Evolutionary conservation across 1,284 basidiomycete genomes (phyloP).

Genomic region (Wallemia mellicola): DNA sequence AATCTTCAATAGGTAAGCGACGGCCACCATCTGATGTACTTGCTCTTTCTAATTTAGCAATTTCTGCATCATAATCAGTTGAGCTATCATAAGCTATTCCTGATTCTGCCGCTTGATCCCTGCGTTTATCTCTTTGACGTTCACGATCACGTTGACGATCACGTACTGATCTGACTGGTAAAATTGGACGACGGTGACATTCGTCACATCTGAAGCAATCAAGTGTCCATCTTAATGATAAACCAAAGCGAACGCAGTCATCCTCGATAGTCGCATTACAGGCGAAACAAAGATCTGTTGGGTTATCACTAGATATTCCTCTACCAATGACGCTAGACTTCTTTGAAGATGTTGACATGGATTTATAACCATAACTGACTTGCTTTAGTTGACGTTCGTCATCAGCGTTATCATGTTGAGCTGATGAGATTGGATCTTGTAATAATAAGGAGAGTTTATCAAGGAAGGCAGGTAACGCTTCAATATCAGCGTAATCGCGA

Average conservation of each 20-base stretch:
- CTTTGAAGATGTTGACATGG: constrained; percentile 8
- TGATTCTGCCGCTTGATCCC: constrained; percentile 6
- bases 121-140: constrained; percentile 20
- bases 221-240: constrained; percentile 87
- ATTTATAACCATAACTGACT: constrained; percentile 11
- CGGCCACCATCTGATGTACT: neutral
- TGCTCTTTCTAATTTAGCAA: neutral
- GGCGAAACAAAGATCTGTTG: constrained; percentile 56
- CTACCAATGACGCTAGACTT: constrained; percentile 8
- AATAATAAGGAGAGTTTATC: neutral
- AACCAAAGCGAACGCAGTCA: constrained; percentile 74
- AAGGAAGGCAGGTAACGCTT: constrained; percentile 65
- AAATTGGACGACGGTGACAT: constrained; percentile 40
- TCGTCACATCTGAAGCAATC: constrained; percentile 53
- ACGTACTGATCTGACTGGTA: neutral
- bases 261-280: constrained; percentile 84
- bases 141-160: neutral
- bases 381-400: constrained; percentile 21
- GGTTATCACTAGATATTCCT: constrained; percentile 8
- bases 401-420: neutral
- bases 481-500: constrained; percentile 47
- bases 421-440: neutral
- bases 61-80: neutral
- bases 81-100: constrained; percentile 10
- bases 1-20: neutral